Conservation (phyloP, 78 protist genomes). For the Anaeramoeba flamelloides region DNA sequence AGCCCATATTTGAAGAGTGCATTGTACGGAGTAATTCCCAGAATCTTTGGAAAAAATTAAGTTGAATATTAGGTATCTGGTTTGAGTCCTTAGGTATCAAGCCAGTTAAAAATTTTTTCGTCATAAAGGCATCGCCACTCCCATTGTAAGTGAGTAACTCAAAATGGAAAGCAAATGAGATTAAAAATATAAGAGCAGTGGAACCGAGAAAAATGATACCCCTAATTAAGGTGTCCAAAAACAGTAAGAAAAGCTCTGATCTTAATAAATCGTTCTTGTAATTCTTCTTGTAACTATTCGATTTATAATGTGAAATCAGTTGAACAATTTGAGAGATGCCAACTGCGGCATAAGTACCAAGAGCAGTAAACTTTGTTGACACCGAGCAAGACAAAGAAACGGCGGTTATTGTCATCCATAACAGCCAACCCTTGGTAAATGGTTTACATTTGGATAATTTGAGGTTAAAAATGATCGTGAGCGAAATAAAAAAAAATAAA, state of each 20-base stretch:
- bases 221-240: not conserved
- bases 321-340: not conserved
- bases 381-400: not conserved
- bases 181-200: slow-evolving; percentile 2
- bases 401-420: not conserved
- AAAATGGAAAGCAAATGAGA: slow-evolving; percentile 23
- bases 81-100: not conserved
- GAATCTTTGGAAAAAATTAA: not conserved
- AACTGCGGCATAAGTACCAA: not conserved
- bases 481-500: not conserved
- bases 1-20: not conserved
- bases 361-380: not conserved
- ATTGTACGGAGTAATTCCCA: not conserved
- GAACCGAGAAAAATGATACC: not conserved
- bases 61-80: not conserved
- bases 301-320: too few relatives aligned
- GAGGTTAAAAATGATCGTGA: not conserved
- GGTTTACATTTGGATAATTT: not conserved
- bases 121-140: slow-evolving; percentile 25
- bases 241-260: not conserved
- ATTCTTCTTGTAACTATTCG: too few relatives aligned
- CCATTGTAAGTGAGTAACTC: slow-evolving; percentile 9
- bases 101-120: not conserved
- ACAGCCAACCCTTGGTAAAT: not conserved
- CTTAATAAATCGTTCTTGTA: too few relatives aligned